A percentile compares a stretch with the other conserved stretches of the same genome.
Evolutionary conservation across 148 eudicot species (phyloP).

Genomic region (Amaranthus cruentus): DNA sequence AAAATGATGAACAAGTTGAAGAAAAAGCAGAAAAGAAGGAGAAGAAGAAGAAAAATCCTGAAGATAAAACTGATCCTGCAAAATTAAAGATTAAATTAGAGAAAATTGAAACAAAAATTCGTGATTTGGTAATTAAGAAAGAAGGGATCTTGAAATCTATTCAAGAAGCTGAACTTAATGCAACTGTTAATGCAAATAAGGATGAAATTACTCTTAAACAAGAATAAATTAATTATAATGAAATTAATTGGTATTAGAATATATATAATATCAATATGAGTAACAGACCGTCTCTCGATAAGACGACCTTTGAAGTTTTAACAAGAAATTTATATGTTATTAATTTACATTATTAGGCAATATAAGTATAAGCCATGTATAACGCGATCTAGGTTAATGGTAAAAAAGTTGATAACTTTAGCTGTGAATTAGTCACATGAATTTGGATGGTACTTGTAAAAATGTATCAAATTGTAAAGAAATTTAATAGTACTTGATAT

Average conservation of each 20-base stretch:
- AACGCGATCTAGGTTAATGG: no score
- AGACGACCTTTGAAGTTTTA: no score
- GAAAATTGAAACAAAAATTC: conserved; percentile 52
- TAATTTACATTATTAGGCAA: no score
- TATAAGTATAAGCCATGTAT: no score
- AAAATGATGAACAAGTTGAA: conserved; percentile 14
- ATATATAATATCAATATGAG: no score
- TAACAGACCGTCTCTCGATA: no score
- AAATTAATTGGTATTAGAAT: background rate
- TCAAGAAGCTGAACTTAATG: conserved; percentile 37
- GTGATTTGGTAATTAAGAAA: conserved; percentile 39
- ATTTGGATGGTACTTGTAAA: background rate
- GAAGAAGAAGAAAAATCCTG: conserved; percentile 58
- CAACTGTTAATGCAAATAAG: conserved; percentile 10
- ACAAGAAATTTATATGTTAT: no score
- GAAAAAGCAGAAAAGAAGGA: conserved; percentile 33
- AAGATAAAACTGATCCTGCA: conserved; percentile 54
- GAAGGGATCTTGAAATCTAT: conserved; percentile 54
- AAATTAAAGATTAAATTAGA: conserved; percentile 53
- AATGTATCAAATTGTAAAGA: background rate
- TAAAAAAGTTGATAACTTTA: background rate
- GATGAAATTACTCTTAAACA: conserved; percentile 18
- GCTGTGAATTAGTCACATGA: background rate
- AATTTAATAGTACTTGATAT: background rate
- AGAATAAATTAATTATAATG: conserved; percentile 26